Evolutionary conservation across 352 stramenopile genomes (phyloP), one percentile per base, ranked within the genome.

Genomic region (Phytophthora quininea): DNA sequence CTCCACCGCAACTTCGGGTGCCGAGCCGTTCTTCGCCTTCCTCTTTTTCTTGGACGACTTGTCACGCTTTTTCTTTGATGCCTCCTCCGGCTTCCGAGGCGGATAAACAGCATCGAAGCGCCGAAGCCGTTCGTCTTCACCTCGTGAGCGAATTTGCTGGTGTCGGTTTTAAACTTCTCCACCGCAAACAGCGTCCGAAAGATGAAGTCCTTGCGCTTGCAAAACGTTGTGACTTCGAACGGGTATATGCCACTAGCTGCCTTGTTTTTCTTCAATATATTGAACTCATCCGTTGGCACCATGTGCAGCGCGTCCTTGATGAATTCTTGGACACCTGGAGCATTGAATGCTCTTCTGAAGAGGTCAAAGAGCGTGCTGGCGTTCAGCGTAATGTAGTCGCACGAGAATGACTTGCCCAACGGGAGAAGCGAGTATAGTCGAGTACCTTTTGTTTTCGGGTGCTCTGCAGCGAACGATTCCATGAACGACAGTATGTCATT

Each of bases 301-400:
- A 48, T 48, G 42, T 48, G 8, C 5, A 48, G 19, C 42, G 8
- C 42, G n/a, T 27, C n/a, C n/a, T 48, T 48, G 7, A 48, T 24
- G 19, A 29, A 48, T 14, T 5, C 12, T 3, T 27, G 40, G 40
- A 52, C 54, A 4, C 11, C 37, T 33, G 43, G 10, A 8, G 42
- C 3, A 15, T 62, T 42, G n/a, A 38, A 37, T 14, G 55, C 29
- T 10, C 46, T 50, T 45, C 31, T 46, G 38, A 53, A 61, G 11
- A 67, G 3, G 45, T 46, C 42, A n/a, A 35, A 35, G 8, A 67
- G 50, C 24, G 59, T 67, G 10, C 51, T 43, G 14, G 40, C 40
- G 35, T 67, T 67, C 11, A 67, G 58, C 40, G 55, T 67, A 31
- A 67, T 56, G 51, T 56, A 46, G 49, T 53, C 46, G 7, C 19